Conservation (phyloP, 2,329 filamentous ascomycete genomes). For the Colletotrichum sp. region DNA sequence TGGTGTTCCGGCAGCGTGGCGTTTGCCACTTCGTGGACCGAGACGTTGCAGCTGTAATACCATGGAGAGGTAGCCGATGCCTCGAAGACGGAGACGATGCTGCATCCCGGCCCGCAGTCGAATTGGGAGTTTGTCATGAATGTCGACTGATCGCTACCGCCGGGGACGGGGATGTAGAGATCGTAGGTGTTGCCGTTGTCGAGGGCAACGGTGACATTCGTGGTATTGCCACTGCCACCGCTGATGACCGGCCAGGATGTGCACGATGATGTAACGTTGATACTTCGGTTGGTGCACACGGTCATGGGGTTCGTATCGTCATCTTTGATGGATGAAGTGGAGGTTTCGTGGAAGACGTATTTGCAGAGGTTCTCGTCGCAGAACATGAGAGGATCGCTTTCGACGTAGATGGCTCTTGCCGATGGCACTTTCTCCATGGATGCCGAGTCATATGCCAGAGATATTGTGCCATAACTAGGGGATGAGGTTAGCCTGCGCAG, state of each 20-base stretch:
- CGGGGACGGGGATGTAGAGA: conserved; percentile 26
- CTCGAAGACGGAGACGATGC: conserved; percentile 41
- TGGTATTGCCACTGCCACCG: conserved; percentile 33
- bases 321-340: conserved; percentile 1
- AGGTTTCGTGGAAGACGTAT: conserved; percentile 43
- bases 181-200: conserved; percentile 16
- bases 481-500: background rate
- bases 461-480: conserved; percentile 42
- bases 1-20: conserved; percentile 39
- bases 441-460: conserved; percentile 31
- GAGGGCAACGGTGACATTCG: conserved; percentile 30
- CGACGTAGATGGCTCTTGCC: conserved; percentile 34
- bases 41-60: conserved; percentile 47
- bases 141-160: conserved; percentile 38
- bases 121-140: conserved; percentile 36
- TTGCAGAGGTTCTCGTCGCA: conserved; percentile 24
- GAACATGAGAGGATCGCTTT: conserved; percentile 30
- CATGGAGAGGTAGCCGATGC: conserved; percentile 38
- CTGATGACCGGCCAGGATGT: conserved; percentile 31
- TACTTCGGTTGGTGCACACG: conserved; percentile 36
- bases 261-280: conserved; percentile 35
- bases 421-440: conserved; percentile 24
- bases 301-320: conserved; percentile 22
- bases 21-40: conserved; percentile 34
- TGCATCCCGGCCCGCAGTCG: conserved; percentile 30